Evolutionary conservation across 257 asterid genomes (phyloP).

Genomic region (Jacaranda mimosifolia): DNA sequence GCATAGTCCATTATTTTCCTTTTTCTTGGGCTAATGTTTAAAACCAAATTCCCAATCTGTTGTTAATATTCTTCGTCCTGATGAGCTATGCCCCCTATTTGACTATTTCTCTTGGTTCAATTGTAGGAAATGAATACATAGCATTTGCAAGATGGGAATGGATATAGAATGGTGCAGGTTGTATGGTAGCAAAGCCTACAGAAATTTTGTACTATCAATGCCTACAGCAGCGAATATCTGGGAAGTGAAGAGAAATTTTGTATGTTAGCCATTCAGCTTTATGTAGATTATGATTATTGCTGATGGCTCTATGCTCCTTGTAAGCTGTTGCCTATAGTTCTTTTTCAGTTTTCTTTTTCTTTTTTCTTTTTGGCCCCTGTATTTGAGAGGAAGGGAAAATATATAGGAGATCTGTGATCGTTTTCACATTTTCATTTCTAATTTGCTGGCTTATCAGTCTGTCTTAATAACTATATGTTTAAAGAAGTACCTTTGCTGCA

Average conservation of each 20-base stretch:
- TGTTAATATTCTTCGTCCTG: too few species aligned
- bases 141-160: slow-evolving; percentile 29
- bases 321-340: slow-evolving; percentile 39
- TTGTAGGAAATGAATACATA: slow-evolving; percentile 49
- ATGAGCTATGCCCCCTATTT: not conserved
- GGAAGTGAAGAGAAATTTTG: slow-evolving; percentile 38
- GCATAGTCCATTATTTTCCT: not conserved
- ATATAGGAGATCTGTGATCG: slow-evolving; percentile 33
- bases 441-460: slow-evolving; percentile 23
- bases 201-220: slow-evolving; percentile 20
- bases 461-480: not conserved
- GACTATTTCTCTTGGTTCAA: slow-evolving; percentile 25
- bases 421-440: slow-evolving; percentile 6
- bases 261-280: slow-evolving; percentile 34
- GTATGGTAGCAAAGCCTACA: slow-evolving; percentile 23
- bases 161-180: not conserved
- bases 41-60: not conserved
- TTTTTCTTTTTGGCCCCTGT: slow-evolving; percentile 7
- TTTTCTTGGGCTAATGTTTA: not conserved
- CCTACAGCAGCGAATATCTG: slow-evolving; percentile 27
- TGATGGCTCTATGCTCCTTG: not conserved
- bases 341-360: not conserved
- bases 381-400: slow-evolving; percentile 33
- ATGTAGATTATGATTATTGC: slow-evolving; percentile 30
- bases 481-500: too few species aligned